phyloP scores from a whole-genome alignment of 75 land plant species.

The Sequoiadendron giganteum region DNA sequence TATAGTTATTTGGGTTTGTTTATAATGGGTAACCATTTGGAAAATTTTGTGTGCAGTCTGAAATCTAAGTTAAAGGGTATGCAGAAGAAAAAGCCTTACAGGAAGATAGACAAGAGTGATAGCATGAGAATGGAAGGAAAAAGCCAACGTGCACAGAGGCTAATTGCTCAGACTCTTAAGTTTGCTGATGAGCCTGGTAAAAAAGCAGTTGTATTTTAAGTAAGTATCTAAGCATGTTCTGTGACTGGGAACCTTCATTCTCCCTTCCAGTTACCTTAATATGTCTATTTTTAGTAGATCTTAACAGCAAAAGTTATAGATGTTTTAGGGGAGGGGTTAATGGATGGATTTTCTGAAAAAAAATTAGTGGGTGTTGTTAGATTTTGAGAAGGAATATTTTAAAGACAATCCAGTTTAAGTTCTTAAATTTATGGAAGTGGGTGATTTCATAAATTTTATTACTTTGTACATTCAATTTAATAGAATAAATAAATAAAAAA shows the following conservation, averaged over 20 bases:
- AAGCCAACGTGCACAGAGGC: slow-evolving; percentile 55
- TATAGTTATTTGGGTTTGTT: neutral
- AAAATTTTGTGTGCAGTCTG: slow-evolving; percentile 33
- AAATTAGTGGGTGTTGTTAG: too few species aligned
- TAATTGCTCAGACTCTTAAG: slow-evolving; percentile 47
- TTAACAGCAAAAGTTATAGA: too few species aligned
- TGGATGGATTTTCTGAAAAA: too few species aligned
- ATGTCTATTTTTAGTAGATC: neutral
- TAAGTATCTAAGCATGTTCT: too few species aligned
- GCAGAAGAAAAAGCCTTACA: slow-evolving; percentile 36
- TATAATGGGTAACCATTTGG: slow-evolving; percentile 14
- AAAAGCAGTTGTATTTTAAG: slow-evolving; percentile 25
- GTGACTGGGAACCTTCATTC: neutral
- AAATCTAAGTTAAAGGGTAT: slow-evolving; percentile 38
- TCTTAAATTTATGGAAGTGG: too few species aligned
- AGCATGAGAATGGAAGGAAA: slow-evolving; percentile 66
- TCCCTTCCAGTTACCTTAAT: too few species aligned
- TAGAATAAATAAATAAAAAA: too few species aligned
- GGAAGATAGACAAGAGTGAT: slow-evolving; percentile 65
- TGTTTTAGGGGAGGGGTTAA: too few species aligned
- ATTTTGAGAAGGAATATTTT: too few species aligned
- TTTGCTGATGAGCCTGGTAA: slow-evolving; percentile 42
- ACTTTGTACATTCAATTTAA: too few species aligned
- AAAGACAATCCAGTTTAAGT: too few species aligned
- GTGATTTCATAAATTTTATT: too few species aligned